Base-by-base conservation (phyloP, 1,139 yeast genomes). In the Yamadazyma siamensis region DNA sequence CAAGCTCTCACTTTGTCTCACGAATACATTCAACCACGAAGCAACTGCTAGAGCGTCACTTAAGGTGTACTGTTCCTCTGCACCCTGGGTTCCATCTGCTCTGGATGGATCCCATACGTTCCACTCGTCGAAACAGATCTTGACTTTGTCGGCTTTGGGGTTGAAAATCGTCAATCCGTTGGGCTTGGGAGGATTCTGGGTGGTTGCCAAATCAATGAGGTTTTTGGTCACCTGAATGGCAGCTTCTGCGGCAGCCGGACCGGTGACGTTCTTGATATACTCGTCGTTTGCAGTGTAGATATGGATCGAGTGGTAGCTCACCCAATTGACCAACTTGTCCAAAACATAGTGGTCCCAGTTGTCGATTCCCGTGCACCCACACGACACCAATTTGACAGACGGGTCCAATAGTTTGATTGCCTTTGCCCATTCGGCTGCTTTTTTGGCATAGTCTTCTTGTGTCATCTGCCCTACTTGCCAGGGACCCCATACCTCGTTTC, bases 51-150 rank as follows among this genome's bases (percentile, higher is more conserved):
- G 30, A 4, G 61, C 58, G 36, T 57, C 63, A 14, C 56, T 36
- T 9, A 57, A 36, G 12, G 50, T 49, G 31, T 57, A 56, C 28
- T 45, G 41, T 34, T 56, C 59, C 37, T 56, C 63, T 11, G 56
- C 60, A 3, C 62, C 63, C 18, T 43, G 24, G 12, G 44, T 32
- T 6, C 59, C 61, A 27, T 47, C 54, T 10, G 60, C 59, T 37
- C 55, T 44, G 6, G 29, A 38, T 4, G 60, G 56, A 36, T 57
- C 62, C 62, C 62, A 56, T n/a, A 57, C 61, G 32, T 57, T 57
- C 63, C 63, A 57, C 35, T 57, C 63, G 38, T 57, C 63, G 35
- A 56, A 57, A 31, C 59, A 51, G 23, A 57, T 54, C 32, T 49
- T 53, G 11, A 51, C 54, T 21, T 40, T 27, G 22, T 44, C 35